Evolutionary conservation across 2,329 filamentous ascomycete genomes (phyloP).

Genomic region (Meredithiella fracta): DNA sequence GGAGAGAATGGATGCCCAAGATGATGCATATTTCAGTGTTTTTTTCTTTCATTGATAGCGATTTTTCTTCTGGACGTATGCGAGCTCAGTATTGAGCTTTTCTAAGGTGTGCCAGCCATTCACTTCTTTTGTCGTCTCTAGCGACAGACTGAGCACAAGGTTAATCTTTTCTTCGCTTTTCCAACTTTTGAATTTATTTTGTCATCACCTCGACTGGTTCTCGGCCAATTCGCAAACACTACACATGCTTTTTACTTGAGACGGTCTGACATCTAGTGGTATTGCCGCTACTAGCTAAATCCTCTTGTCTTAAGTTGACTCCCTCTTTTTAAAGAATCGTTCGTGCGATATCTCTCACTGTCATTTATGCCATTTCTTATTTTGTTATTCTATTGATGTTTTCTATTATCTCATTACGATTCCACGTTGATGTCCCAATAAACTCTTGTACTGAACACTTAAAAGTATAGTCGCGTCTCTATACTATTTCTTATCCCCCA

Average conservation of each 20-base stretch:
- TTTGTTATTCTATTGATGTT: not conserved
- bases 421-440: slow-evolving; percentile 11
- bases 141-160: not conserved
- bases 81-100: not conserved
- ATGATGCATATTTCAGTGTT: slow-evolving; percentile 5
- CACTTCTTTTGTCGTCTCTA: not conserved
- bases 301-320: not conserved
- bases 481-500: not conserved
- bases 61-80: slow-evolving; percentile 4
- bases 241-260: not conserved
- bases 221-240: no score
- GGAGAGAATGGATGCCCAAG: slow-evolving; percentile 6
- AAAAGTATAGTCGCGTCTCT: not conserved
- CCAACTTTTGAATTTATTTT: not conserved
- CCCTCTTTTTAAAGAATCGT: not conserved
- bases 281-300: not conserved
- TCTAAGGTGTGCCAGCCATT: not conserved
- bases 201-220: not conserved
- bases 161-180: not conserved
- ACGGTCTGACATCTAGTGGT: not conserved
- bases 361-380: slow-evolving; percentile 4
- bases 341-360: not conserved
- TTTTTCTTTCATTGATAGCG: not conserved
- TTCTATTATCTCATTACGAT: slow-evolving; percentile 6
- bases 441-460: slow-evolving; percentile 2